These are phyloP conservation scores for Podaxis mareebaensis DNA, from an alignment of 768 basidiomycete genomes.

Conservation along the genomic window DNA sequence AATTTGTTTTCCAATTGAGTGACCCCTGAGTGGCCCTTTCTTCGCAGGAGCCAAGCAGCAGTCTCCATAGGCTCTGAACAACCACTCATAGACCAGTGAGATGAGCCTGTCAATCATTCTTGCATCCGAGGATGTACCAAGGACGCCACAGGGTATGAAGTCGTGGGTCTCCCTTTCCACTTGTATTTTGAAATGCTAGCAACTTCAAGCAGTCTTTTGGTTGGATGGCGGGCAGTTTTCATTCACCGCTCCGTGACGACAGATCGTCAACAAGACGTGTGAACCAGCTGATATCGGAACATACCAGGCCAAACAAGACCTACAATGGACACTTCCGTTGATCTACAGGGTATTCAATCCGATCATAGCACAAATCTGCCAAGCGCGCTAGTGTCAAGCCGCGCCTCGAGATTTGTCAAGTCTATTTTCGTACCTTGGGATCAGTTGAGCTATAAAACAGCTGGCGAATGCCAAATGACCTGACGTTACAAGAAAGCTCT, in stretches of 20 bases:
- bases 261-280: neutral
- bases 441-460: slow-evolving; percentile 11
- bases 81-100: neutral
- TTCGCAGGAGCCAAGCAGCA: neutral
- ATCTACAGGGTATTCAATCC: slow-evolving; percentile 1
- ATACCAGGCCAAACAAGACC: slow-evolving; percentile 1
- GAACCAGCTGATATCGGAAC: neutral
- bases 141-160: neutral
- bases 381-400: slow-evolving; percentile 4
- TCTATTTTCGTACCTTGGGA: slow-evolving; percentile 15
- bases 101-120: neutral
- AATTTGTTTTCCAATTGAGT: neutral
- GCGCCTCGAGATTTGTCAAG: slow-evolving; percentile 13
- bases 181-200: neutral
- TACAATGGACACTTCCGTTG: neutral
- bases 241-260: neutral
- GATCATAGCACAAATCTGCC: slow-evolving; percentile 11
- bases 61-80: neutral
- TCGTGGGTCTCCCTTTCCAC: neutral
- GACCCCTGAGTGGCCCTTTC: neutral
- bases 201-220: neutral
- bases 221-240: too few species aligned
- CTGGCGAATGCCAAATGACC: neutral
- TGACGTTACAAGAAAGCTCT: neutral
- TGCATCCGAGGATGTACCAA: neutral